Conservation (phyloP, 1,139 yeast species). For the Suhomyces atakaporum region DNA sequence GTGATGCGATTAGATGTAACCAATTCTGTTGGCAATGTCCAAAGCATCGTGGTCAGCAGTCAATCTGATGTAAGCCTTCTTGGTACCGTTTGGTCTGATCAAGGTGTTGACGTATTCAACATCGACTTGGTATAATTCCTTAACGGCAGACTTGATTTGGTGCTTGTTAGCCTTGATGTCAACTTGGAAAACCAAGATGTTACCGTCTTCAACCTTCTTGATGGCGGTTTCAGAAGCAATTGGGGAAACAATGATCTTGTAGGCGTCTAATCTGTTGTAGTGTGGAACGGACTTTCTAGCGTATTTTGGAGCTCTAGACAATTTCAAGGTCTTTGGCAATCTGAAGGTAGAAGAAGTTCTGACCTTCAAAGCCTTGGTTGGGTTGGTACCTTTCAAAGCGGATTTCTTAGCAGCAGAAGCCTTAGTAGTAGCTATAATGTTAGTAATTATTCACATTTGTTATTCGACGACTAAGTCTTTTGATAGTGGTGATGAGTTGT, state of each 20-base stretch:
- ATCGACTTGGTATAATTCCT: conserved; percentile 97
- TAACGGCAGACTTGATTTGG: conserved; percentile 97
- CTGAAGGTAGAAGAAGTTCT: conserved; percentile 96
- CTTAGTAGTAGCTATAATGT: conserved; percentile 45
- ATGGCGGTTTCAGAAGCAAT: conserved; percentile 98
- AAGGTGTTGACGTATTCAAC: conserved; percentile 93
- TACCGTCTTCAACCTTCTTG: conserved; percentile 99
- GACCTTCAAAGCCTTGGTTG: conserved; percentile 87
- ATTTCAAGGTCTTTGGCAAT: conserved; percentile 95
- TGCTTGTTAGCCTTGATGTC: conserved; percentile 95
- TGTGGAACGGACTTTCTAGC: conserved; percentile 96
- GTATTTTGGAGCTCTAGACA: conserved; percentile 93
- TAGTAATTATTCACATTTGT: conserved; percentile 5
- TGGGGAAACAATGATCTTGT: conserved; percentile 93
- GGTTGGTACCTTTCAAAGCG: conserved; percentile 96
- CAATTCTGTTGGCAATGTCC: conserved; percentile 99
- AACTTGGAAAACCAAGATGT: conserved; percentile 98
- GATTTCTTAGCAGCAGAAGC: conserved; percentile 99
- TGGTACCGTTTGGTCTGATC: conserved; percentile 98
- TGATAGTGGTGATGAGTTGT: too few relatives aligned
- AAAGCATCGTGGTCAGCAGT: conserved; percentile 99
- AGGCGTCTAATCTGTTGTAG: conserved; percentile 94
- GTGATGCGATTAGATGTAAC: conserved; percentile 71
- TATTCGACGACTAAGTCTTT: background rate
- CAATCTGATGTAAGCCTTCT: conserved; percentile 99